Evolutionary conservation across 75 land plant genomes (phyloP).

Genomic region (Pinus taeda): DNA sequence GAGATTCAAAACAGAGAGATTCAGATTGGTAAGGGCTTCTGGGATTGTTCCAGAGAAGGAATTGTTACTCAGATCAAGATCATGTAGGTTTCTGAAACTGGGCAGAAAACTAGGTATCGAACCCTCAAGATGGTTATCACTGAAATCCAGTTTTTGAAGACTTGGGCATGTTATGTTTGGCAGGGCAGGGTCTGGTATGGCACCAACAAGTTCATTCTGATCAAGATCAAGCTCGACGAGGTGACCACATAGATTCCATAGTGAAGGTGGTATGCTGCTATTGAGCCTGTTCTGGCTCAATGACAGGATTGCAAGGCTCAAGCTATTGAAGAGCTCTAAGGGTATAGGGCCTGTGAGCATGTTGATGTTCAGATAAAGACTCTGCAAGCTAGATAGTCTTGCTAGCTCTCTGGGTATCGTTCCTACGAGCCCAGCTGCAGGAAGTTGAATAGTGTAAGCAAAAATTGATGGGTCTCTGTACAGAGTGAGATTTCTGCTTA

Average conservation of each 20-base stretch:
- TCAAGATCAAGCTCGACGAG: constrained; percentile 52
- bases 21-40: constrained; percentile 27
- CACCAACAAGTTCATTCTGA: constrained; percentile 47
- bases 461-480: constrained; percentile 45
- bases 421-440: constrained; percentile 62
- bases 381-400: constrained; percentile 43
- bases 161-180: constrained; percentile 37
- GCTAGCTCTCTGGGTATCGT: constrained; percentile 53
- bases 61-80: constrained; percentile 61
- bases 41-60: constrained; percentile 64
- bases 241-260: constrained; percentile 70
- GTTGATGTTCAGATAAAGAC: constrained; percentile 55
- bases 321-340: constrained; percentile 59
- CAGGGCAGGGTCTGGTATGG: constrained; percentile 53
- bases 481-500: constrained; percentile 42
- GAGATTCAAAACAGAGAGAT: constrained; percentile 58
- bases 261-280: constrained; percentile 62
- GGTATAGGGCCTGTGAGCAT: constrained; percentile 63
- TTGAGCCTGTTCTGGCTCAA: constrained; percentile 44
- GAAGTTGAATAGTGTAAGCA: constrained; percentile 48
- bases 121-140: constrained; percentile 53
- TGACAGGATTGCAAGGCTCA: constrained; percentile 45
- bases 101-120: constrained; percentile 55
- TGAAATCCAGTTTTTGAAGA: constrained; percentile 47
- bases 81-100: constrained; percentile 26